These are phyloP conservation scores for Handroanthus guayacan DNA, from an alignment of 257 asterid genomes.

Conservation along the genomic window DNA sequence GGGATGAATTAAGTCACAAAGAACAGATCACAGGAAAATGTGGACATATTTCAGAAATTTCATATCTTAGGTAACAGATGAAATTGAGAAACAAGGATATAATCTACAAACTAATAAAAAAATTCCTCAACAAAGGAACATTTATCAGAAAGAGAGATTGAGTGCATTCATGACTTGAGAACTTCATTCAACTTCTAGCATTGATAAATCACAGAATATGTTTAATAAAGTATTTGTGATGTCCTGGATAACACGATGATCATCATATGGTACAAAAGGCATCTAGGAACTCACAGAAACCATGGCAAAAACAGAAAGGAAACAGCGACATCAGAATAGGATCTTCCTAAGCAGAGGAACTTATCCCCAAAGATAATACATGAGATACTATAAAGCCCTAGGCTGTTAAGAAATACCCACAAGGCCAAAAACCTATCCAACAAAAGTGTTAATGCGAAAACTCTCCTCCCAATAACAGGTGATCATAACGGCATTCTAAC, in stretches of 20 bases:
- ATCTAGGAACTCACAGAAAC: not conserved
- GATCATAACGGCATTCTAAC: not conserved
- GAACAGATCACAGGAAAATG: constrained; percentile 26
- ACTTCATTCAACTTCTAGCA: constrained; percentile 8
- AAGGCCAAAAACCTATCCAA: not conserved
- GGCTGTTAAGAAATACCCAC: not conserved
- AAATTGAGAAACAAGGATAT: constrained; percentile 20
- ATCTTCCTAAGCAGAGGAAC: not conserved
- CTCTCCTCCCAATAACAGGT: constrained; percentile 30
- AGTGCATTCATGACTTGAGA: not conserved
- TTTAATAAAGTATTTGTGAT: not conserved
- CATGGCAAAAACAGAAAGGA: constrained; percentile 15
- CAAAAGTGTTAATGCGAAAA: constrained; percentile 11
- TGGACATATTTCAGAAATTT: not conserved
- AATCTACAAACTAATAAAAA: not conserved
- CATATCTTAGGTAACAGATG: not conserved
- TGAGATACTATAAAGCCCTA: constrained; percentile 10
- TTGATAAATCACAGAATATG: constrained; percentile 7
- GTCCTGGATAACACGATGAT: not conserved
- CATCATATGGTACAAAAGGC: not conserved
- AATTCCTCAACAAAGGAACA: not conserved
- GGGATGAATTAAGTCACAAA: not conserved
- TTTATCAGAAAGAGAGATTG: constrained; percentile 18
- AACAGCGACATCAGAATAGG: not conserved
- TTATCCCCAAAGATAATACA: not conserved